These are phyloP conservation scores for Coix lacrymajobi DNA, from an alignment of 176 grass and related monocot genomes.

Conservation along the genomic window DNA sequence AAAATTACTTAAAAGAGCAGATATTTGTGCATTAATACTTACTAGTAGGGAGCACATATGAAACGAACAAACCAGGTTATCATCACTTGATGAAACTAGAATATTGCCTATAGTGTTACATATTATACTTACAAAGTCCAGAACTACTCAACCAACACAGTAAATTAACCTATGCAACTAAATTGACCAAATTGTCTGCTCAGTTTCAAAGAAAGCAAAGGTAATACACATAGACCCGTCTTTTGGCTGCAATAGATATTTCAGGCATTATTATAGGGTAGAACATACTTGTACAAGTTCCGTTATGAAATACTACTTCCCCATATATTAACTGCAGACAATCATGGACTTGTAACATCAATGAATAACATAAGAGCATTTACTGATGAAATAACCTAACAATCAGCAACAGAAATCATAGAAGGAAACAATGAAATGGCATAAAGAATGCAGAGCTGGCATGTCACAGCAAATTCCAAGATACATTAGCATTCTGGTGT, in stretches of 20 bases:
- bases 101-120: not conserved
- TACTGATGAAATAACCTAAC: not conserved
- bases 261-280: not conserved
- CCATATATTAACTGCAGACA: not conserved
- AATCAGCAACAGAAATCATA: not conserved
- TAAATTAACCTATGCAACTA: not conserved
- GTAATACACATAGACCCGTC: not conserved
- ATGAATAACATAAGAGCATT: not conserved
- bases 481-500: not conserved
- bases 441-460: not conserved
- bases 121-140: not conserved
- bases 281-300: not conserved
- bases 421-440: not conserved
- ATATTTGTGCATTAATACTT: not conserved
- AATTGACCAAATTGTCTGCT: not conserved
- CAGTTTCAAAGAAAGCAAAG: not conserved
- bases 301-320: not conserved
- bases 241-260: not conserved
- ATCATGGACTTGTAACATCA: not conserved
- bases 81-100: constrained; percentile 24
- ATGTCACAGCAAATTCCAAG: not conserved
- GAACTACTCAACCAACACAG: not conserved
- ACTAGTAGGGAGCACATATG: not conserved
- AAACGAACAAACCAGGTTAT: constrained; percentile 2
- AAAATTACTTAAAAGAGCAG: not conserved